A percentile compares a stretch with the other conserved stretches of the same genome.
These are phyloP conservation scores for Thalia dealbata DNA, from an alignment of 176 grass and related monocot species.

Conservation along the genomic window DNA sequence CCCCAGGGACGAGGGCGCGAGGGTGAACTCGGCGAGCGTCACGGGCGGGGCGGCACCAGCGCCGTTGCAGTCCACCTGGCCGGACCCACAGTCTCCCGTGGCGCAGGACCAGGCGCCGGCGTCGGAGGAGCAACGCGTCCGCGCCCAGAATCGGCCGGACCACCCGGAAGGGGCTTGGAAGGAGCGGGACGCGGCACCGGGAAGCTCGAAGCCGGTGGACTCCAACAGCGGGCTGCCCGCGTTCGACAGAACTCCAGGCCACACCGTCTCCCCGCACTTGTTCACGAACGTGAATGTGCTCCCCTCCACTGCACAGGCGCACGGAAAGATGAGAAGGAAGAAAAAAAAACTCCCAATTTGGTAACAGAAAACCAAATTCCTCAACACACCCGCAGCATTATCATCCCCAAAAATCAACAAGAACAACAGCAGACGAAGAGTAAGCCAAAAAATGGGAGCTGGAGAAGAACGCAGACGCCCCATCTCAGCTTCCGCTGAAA, in stretches of 20 bases:
- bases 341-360: background rate
- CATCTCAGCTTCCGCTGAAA: background rate
- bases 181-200: background rate
- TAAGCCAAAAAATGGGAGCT: background rate
- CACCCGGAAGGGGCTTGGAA: slow-evolving; percentile 1
- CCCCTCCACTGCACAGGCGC: background rate
- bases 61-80: slow-evolving; percentile 60
- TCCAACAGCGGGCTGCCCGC: slow-evolving; percentile 12
- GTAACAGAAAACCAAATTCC: background rate
- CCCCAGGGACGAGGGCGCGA: slow-evolving; percentile 21
- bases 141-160: slow-evolving; percentile 17
- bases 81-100: slow-evolving; percentile 77
- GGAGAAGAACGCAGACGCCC: background rate
- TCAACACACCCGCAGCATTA: background rate
- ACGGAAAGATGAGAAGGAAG: no score
- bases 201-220: slow-evolving; percentile 7
- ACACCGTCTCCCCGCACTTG: slow-evolving; percentile 11
- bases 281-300: slow-evolving; percentile 13
- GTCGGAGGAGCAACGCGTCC: slow-evolving; percentile 3
- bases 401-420: background rate
- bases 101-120: slow-evolving; percentile 33
- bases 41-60: slow-evolving; percentile 44
- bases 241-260: slow-evolving; percentile 13
- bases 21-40: slow-evolving; percentile 85
- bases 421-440: background rate